Percentiles rank a stretch among this genome's conserved stretches.
These are phyloP conservation scores for Nemania sp. DNA, from an alignment of 2,329 filamentous ascomycete genomes.

Conservation along the genomic window DNA sequence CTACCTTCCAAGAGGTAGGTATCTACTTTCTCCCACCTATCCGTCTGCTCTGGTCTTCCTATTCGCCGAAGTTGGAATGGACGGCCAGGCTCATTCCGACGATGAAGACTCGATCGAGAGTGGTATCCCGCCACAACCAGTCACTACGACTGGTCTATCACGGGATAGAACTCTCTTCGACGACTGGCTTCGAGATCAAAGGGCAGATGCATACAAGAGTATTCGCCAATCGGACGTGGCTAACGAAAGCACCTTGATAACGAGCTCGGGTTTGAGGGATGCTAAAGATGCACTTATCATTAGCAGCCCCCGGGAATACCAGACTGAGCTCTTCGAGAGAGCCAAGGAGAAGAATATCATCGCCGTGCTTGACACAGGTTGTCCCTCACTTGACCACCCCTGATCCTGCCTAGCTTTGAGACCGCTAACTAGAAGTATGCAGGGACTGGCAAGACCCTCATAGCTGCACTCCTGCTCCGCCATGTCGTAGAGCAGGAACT, in stretches of 20 bases:
- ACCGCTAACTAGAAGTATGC: slow-evolving; percentile 19
- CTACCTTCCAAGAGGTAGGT: too few species aligned
- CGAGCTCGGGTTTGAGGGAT: slow-evolving; percentile 34
- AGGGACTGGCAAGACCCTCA: slow-evolving; percentile 95
- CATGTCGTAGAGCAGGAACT: slow-evolving; percentile 79
- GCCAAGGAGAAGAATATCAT: slow-evolving; percentile 87
- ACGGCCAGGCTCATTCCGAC: slow-evolving; percentile 9
- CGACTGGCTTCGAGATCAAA: slow-evolving; percentile 24
- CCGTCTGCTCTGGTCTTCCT: neutral
- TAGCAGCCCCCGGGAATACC: slow-evolving; percentile 82
- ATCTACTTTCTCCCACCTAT: too few species aligned
- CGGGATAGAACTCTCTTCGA: slow-evolving; percentile 23
- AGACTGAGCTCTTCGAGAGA: slow-evolving; percentile 85
- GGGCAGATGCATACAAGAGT: slow-evolving; percentile 12
- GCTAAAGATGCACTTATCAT: slow-evolving; percentile 62
- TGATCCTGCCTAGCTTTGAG: neutral
- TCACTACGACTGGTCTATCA: neutral
- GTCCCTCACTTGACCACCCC: neutral
- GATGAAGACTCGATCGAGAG: slow-evolving; percentile 14
- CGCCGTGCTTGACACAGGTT: slow-evolving; percentile 89
- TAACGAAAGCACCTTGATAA: neutral
- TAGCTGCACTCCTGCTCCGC: slow-evolving; percentile 82
- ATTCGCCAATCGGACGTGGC: neutral
- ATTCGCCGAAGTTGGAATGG: slow-evolving; percentile 10
- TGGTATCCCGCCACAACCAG: neutral